A percentile compares a stretch with the other conserved stretches of the same genome.
Conservation (phyloP, 306 rosid species). For the Pueraria montana region DNA sequence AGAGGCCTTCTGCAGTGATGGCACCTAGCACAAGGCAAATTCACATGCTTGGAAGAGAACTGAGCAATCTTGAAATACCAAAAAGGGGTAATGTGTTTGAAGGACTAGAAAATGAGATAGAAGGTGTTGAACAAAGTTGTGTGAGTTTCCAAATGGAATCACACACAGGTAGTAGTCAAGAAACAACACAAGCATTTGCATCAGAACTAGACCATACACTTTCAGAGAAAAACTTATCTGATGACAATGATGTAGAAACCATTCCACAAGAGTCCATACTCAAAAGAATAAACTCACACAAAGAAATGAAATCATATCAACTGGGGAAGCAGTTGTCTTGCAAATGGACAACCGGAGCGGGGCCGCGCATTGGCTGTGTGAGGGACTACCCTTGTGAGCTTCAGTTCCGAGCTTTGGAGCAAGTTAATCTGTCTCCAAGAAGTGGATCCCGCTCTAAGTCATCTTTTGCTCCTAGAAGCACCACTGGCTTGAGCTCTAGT, state of each 20-base stretch:
- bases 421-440: slow-evolving; percentile 88
- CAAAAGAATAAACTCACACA: slow-evolving; percentile 81
- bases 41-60: slow-evolving; percentile 47
- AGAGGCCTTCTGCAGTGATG: slow-evolving; percentile 42
- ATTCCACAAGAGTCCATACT: slow-evolving; percentile 79
- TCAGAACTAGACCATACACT: slow-evolving; percentile 46
- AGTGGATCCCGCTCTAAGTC: slow-evolving; percentile 55
- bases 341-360: slow-evolving; percentile 99
- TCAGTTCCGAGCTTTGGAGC: slow-evolving; percentile 83
- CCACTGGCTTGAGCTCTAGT: slow-evolving; percentile 51
- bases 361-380: slow-evolving; percentile 94
- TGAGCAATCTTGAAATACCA: slow-evolving; percentile 73
- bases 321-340: slow-evolving; percentile 90
- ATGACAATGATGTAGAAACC: slow-evolving; percentile 57
- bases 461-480: slow-evolving; percentile 51
- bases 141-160: slow-evolving; percentile 44
- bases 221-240: slow-evolving; percentile 44
- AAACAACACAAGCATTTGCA: slow-evolving; percentile 37
- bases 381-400: slow-evolving; percentile 92
- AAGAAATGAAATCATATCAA: slow-evolving; percentile 81
- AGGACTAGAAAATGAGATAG: slow-evolving; percentile 52
- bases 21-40: slow-evolving; percentile 51
- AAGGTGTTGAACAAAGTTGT: slow-evolving; percentile 31
- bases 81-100: slow-evolving; percentile 44
- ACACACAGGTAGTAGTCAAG: slow-evolving; percentile 39